These are phyloP conservation scores for Leishmania aethiopica DNA, from an alignment of 208 protist species.

Conservation along the genomic window DNA sequence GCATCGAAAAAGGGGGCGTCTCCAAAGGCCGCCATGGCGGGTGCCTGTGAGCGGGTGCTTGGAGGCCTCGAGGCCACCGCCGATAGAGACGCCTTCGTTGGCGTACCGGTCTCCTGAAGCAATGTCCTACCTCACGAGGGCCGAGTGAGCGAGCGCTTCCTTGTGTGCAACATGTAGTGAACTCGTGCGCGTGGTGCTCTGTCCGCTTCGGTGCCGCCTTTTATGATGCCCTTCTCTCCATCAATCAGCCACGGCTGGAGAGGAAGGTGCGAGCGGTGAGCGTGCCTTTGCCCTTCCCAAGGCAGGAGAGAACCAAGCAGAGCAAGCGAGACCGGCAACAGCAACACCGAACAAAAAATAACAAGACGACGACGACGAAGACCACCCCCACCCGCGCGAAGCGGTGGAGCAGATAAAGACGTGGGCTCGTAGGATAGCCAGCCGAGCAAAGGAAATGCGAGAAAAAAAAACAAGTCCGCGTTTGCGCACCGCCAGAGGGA, in stretches of 20 bases:
- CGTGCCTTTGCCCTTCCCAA: not conserved
- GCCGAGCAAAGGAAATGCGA: not conserved
- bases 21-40: not conserved
- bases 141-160: not conserved
- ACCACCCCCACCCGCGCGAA: too few species aligned
- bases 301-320: not conserved
- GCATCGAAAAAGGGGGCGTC: conserved; percentile 17
- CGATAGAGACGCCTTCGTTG: not conserved
- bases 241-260: too few species aligned
- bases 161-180: not conserved
- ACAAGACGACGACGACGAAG: too few species aligned
- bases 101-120: not conserved
- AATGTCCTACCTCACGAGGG: not conserved
- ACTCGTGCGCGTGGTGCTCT: not conserved
- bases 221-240: too few species aligned
- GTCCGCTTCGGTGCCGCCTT: not conserved
- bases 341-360: too few species aligned
- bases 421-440: not conserved
- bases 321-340: not conserved
- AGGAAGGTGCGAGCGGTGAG: not conserved
- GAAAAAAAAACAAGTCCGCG: not conserved
- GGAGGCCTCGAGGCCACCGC: not conserved
- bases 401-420: not conserved
- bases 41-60: not conserved
- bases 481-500: not conserved